Evolutionary conservation across 768 basidiomycete species (phyloP).

Genomic region (Mycena olivaceomarginata): DNA sequence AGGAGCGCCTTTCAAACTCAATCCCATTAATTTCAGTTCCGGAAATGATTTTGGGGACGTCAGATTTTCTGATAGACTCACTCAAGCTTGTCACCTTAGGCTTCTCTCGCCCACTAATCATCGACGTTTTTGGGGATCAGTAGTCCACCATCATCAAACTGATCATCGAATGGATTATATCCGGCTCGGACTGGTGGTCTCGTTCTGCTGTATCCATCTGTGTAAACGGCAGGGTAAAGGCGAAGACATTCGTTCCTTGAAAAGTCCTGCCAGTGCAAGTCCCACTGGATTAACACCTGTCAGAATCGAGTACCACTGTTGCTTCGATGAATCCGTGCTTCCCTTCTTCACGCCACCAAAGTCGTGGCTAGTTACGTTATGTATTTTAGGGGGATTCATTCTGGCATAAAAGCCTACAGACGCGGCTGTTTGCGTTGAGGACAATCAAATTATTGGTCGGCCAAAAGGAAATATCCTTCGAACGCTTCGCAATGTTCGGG

Average conservation of each 20-base stretch:
- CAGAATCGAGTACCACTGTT: not conserved
- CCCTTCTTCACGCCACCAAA: slow-evolving; percentile 34
- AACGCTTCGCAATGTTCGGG: not conserved
- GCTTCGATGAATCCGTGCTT: not conserved
- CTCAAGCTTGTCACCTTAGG: slow-evolving; percentile 9
- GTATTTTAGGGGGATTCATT: not conserved
- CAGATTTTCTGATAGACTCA: slow-evolving; percentile 41
- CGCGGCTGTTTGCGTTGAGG: not conserved
- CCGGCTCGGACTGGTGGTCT: not conserved
- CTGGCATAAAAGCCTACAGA: slow-evolving; percentile 10
- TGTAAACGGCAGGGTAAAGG: too few relatives aligned
- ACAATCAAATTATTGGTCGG: not conserved
- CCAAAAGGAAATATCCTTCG: slow-evolving; percentile 26
- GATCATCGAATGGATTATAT: slow-evolving; percentile 2
- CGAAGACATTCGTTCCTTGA: not conserved
- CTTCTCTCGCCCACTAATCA: slow-evolving; percentile 41
- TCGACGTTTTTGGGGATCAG: slow-evolving; percentile 32
- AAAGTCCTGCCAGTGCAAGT: not conserved
- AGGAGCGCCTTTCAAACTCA: not conserved
- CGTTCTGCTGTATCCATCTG: too few relatives aligned
- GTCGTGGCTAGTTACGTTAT: not conserved
- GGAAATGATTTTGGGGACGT: slow-evolving; percentile 9
- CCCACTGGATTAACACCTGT: not conserved
- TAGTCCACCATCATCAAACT: slow-evolving; percentile 1
- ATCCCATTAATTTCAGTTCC: slow-evolving; percentile 11